Percentiles rank a stretch among this genome's conserved stretches.
phyloP scores from a whole-genome alignment of 345 rosid genomes.

The Cardamine occulta region DNA sequence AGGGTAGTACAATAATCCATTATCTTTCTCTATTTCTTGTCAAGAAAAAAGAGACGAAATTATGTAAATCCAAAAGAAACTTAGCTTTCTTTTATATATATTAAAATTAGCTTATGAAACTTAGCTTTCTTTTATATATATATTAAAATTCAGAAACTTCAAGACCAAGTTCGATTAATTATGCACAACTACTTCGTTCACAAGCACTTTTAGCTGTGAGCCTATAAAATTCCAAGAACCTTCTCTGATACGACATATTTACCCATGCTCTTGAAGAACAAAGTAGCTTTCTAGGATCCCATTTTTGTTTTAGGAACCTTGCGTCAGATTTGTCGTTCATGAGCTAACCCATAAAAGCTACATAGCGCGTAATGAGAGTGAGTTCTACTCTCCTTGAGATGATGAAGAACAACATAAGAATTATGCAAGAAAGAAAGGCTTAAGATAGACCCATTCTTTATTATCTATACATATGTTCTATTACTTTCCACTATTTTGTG shows the following conservation, averaged over 20 bases:
- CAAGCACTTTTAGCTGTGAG: conserved; percentile 23
- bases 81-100: neutral
- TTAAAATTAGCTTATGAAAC: neutral
- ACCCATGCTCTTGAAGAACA: too few species aligned
- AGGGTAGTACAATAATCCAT: neutral
- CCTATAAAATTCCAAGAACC: conserved; percentile 14
- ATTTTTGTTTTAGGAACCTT: conserved; percentile 40
- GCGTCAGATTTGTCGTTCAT: conserved; percentile 48
- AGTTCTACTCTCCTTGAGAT: too few species aligned
- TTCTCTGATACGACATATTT: neutral
- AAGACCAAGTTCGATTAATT: neutral
- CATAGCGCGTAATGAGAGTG: conserved; percentile 48
- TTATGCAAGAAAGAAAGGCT: too few species aligned
- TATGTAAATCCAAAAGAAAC: neutral
- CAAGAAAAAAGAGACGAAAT: neutral
- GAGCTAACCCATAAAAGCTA: conserved; percentile 52
- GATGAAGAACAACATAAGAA: too few species aligned
- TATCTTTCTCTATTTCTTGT: neutral
- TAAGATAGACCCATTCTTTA: too few species aligned
- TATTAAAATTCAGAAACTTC: conserved; percentile 6
- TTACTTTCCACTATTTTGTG: neutral
- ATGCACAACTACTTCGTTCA: conserved; percentile 3
- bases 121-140: neutral
- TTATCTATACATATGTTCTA: too few species aligned
- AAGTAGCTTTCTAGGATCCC: conserved; percentile 47